Percentiles rank a stretch among this genome's conserved stretches.
Evolutionary conservation across 2,329 filamentous ascomycete genomes (phyloP).

Genomic region (Pseudocercospora fuligena): DNA sequence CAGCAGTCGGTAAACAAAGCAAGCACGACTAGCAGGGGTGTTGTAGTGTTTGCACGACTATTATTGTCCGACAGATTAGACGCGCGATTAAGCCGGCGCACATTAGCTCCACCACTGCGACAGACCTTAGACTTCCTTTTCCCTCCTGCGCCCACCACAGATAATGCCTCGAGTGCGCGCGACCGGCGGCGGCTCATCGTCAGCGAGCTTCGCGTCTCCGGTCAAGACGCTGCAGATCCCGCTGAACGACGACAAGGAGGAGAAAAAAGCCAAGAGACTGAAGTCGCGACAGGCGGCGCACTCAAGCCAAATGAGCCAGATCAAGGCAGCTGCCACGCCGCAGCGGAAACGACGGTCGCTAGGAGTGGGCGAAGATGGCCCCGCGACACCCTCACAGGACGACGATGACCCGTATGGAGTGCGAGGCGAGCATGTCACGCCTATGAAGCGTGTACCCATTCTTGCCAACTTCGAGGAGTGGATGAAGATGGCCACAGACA

Average conservation of each 20-base stretch:
- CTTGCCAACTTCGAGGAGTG: constrained; percentile 98
- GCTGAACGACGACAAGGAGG: constrained; percentile 90
- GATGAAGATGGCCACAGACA: constrained; percentile 99
- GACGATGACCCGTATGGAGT: constrained; percentile 59
- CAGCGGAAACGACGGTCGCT: constrained; percentile 52
- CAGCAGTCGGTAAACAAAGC: neutral
- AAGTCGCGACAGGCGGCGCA: constrained; percentile 87
- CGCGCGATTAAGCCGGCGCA: constrained; percentile 17
- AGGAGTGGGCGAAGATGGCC: constrained; percentile 47
- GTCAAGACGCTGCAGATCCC: constrained; percentile 72
- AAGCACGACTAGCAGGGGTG: neutral
- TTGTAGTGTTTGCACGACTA: neutral
- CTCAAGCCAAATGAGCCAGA: constrained; percentile 88
- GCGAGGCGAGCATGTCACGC: constrained; percentile 78
- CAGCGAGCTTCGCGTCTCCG: constrained; percentile 58
- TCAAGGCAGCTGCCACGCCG: constrained; percentile 73
- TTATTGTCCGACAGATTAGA: neutral
- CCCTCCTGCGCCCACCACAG: neutral
- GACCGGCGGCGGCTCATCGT: constrained; percentile 48
- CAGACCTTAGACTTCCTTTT: constrained; percentile 6
- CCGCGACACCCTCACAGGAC: constrained; percentile 53
- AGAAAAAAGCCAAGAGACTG: constrained; percentile 88
- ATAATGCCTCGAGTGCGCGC: constrained; percentile 45
- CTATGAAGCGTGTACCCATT: constrained; percentile 94
- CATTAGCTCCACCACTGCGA: neutral